Evolutionary conservation across 768 basidiomycete species (phyloP).

Genomic region (Podaxis mareebaensis): DNA sequence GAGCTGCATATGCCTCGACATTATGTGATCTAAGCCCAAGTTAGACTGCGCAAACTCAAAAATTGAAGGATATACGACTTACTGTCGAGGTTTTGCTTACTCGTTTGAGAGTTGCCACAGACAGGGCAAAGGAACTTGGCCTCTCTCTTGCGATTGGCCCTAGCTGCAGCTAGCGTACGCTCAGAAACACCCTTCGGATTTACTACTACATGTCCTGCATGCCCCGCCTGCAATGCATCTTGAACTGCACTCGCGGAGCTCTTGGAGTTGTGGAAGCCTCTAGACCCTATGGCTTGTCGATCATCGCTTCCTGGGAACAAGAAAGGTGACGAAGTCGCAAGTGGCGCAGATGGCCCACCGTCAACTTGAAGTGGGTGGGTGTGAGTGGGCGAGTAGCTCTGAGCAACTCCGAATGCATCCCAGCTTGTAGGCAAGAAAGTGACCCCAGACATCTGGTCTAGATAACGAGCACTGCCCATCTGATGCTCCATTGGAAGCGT

Average conservation of each 20-base stretch:
- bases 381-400: no score
- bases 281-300: not conserved
- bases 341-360: not conserved
- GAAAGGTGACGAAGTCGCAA: not conserved
- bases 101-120: conserved; percentile 13
- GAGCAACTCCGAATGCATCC: not conserved
- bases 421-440: not conserved
- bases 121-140: conserved; percentile 6
- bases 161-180: conserved; percentile 6
- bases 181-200: conserved; percentile 15
- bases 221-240: not conserved
- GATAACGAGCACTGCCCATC: not conserved
- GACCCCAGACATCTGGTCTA: not conserved
- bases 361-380: not conserved
- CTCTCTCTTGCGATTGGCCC: conserved; percentile 12
- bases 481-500: not conserved
- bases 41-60: not conserved
- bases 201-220: not conserved
- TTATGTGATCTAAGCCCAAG: conserved; percentile 1
- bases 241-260: not conserved
- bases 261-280: not conserved
- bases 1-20: conserved; percentile 9
- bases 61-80: not conserved
- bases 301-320: not conserved
- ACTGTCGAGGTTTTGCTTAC: conserved; percentile 16